A percentile compares a stretch with the other conserved stretches of the same genome.
Evolutionary conservation across 345 rosid genomes (phyloP).

Genomic region (Euclidium syriacum): DNA sequence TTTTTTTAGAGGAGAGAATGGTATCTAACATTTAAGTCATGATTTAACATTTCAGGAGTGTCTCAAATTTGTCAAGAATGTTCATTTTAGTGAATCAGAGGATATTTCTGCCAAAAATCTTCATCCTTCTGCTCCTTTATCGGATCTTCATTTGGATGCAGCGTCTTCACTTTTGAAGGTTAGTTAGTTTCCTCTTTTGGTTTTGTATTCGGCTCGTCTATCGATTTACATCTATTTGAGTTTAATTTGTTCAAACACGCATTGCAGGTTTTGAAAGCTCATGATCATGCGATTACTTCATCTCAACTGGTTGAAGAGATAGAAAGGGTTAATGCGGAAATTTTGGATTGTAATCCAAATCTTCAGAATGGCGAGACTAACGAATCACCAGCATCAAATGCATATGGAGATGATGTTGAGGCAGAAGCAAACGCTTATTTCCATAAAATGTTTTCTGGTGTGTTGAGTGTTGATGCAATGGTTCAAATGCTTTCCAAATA

Average conservation of each 20-base stretch:
- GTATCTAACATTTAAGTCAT: constrained; percentile 2
- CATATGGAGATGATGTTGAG: constrained; percentile 80
- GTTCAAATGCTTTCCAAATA: constrained; percentile 92
- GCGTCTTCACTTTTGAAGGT: constrained; percentile 70
- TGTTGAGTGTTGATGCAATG: constrained; percentile 78
- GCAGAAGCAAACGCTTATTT: constrained; percentile 90
- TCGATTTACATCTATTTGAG: neutral
- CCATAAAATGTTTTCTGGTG: constrained; percentile 92
- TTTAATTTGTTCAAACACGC: constrained; percentile 1
- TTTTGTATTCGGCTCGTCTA: neutral
- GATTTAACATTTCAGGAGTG: constrained; percentile 59
- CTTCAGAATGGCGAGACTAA: constrained; percentile 69
- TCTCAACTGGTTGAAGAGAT: constrained; percentile 63
- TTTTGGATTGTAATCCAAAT: constrained; percentile 47
- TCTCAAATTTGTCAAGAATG: constrained; percentile 70
- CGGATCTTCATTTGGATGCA: constrained; percentile 57
- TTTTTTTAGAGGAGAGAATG: constrained; percentile 1
- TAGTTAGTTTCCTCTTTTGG: constrained; percentile 7
- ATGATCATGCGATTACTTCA: constrained; percentile 40
- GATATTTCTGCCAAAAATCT: constrained; percentile 55
- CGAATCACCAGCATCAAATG: constrained; percentile 61
- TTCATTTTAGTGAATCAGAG: constrained; percentile 58
- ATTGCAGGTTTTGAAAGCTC: constrained; percentile 64
- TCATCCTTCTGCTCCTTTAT: constrained; percentile 49
- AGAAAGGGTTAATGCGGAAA: constrained; percentile 53